Percentiles rank a stretch among this genome's conserved stretches.
Evolutionary conservation across 352 stramenopile species (phyloP).

Genomic region (Globisporangium barbulae): DNA sequence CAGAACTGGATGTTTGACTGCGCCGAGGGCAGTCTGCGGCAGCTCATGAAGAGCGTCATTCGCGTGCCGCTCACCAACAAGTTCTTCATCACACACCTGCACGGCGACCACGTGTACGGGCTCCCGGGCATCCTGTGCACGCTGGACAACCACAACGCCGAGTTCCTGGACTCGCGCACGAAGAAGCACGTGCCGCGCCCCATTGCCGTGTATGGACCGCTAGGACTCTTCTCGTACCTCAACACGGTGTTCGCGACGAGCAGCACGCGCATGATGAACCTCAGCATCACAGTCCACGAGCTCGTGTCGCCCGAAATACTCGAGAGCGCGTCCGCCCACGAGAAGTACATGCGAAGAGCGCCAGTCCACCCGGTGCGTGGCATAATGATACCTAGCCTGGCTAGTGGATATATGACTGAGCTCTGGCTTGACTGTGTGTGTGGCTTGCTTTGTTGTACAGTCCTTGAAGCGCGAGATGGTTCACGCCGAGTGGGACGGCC

Average conservation of each 20-base stretch:
- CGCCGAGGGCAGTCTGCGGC: slow-evolving; percentile 71
- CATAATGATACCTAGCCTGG: neutral
- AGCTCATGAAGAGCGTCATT: slow-evolving; percentile 79
- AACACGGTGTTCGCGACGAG: slow-evolving; percentile 69
- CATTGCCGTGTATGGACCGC: slow-evolving; percentile 76
- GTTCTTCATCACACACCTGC: slow-evolving; percentile 86
- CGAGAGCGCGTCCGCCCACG: slow-evolving; percentile 37
- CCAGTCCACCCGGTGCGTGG: slow-evolving; percentile 51
- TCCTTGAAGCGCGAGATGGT: slow-evolving; percentile 49
- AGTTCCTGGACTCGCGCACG: slow-evolving; percentile 57
- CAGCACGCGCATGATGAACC: slow-evolving; percentile 63
- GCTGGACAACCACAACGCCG: slow-evolving; percentile 72
- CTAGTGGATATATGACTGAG: neutral
- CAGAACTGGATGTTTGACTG: slow-evolving; percentile 90
- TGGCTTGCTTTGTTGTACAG: slow-evolving; percentile 3
- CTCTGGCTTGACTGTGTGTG: slow-evolving; percentile 18
- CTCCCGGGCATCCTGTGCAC: slow-evolving; percentile 82
- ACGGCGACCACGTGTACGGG: slow-evolving; percentile 85
- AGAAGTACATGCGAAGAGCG: slow-evolving; percentile 61
- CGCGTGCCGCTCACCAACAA: slow-evolving; percentile 71
- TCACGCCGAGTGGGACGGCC: slow-evolving; percentile 49
- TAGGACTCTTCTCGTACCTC: slow-evolving; percentile 75
- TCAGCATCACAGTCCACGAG: slow-evolving; percentile 74
- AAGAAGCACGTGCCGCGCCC: slow-evolving; percentile 35
- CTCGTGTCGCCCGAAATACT: slow-evolving; percentile 56